Base-by-base conservation (phyloP, 225 moss, liverwort and hornwort genomes). In the Marchantia paleacea region DNA sequence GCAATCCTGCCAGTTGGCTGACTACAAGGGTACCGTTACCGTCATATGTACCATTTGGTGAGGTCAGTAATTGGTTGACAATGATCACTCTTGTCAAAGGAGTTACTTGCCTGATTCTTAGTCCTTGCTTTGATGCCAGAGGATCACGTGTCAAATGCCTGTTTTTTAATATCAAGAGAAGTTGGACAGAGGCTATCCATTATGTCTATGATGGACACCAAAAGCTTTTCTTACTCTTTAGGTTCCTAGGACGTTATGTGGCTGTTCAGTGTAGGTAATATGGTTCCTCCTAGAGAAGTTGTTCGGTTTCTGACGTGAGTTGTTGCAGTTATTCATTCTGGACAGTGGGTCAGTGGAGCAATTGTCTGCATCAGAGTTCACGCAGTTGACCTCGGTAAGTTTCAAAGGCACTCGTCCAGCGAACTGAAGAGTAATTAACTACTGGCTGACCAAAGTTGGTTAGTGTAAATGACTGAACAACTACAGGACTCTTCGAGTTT, bases 1-100 rank as follows among this genome's bases (percentile, higher is more conserved):
- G 88, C 77, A 90, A 85, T 84, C 89, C 85, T 30, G 82, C 88
- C 15, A 92, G 90, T 39, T 99, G 99, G 99, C 87, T 90, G 57
- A 94, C 89, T 61, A 55, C 75, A 55, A 92, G 95, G 83, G 95
- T 95, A 30, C 97, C 97, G 50, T 84, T 97, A 78, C 99, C 99
- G 6, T 94, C 95, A 53, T 99, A 99, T 86, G 95, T 99, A 29
- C 99, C 99, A 48, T 99, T 99, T 82, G 99, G 99, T 60, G 89
- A 87, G 84, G 87, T 87, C 79, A 20, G 86, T 52, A 73, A 68
- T 72, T 20, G 19, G 47, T 31, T 2, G 10, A 10, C 51, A 12
- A 25, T 55, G 1, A 28, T 74, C 26, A 10, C n/a, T 74, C 55
- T 22, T 62, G 29, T 10, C 18, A 7, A 58, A 16, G 39, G 39